Percentiles rank a stretch among this genome's conserved stretches.
Conservation (phyloP, 352 stramenopile species). For the Pseudoperonospora humuli region DNA sequence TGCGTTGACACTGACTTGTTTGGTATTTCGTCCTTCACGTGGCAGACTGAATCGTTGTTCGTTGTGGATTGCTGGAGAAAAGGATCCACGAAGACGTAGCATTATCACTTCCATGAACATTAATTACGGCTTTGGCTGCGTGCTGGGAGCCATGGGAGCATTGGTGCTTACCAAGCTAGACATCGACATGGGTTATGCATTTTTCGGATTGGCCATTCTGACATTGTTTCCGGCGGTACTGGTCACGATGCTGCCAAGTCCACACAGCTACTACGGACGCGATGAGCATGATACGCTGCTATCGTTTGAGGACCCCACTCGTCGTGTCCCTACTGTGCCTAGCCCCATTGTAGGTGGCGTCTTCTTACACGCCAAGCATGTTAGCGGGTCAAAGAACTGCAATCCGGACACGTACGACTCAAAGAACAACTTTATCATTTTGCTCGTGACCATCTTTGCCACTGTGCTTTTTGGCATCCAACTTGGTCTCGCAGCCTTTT, state of each 20-base stretch:
- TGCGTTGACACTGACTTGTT: background rate
- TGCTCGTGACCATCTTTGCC: conserved; percentile 75
- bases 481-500: conserved; percentile 63
- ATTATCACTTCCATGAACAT: conserved; percentile 75
- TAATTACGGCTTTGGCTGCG: conserved; percentile 53
- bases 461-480: conserved; percentile 74
- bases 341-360: conserved; percentile 77
- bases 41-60: conserved; percentile 57
- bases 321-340: conserved; percentile 65
- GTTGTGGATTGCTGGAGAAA: conserved; percentile 60
- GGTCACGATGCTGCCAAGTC: conserved; percentile 32
- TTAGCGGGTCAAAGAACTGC: conserved; percentile 57
- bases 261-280: conserved; percentile 35
- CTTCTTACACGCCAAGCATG: conserved; percentile 74
- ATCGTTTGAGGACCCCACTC: conserved; percentile 62
- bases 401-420: conserved; percentile 80
- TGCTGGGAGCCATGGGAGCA: conserved; percentile 42
- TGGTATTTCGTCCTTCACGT: background rate
- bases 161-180: conserved; percentile 42
- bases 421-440: conserved; percentile 78
- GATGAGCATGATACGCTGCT: conserved; percentile 60
- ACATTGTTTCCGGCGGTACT: conserved; percentile 38
- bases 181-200: conserved; percentile 48
- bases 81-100: conserved; percentile 52
- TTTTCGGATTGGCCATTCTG: conserved; percentile 43